phyloP scores from a whole-genome alignment of 768 basidiomycete genomes.

The Thelephora aurantiotincta region DNA sequence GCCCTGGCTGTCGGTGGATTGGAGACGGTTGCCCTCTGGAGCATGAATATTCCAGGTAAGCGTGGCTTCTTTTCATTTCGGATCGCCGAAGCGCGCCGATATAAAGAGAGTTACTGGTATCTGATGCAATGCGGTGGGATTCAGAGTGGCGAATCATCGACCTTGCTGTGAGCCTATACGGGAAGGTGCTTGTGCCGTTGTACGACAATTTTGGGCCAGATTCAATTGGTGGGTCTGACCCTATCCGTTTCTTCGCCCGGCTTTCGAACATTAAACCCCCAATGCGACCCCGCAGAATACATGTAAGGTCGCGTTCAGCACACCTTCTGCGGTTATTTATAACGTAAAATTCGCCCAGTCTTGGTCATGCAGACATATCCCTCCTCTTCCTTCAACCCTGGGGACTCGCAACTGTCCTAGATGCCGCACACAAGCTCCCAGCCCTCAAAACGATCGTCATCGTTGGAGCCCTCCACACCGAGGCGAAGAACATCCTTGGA shows the following conservation, averaged over 20 bases:
- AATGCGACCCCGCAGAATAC: too few relatives aligned
- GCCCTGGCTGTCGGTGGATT: slow-evolving; percentile 42
- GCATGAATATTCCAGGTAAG: slow-evolving; percentile 64
- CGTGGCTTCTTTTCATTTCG: not conserved
- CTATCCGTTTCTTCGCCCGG: not conserved
- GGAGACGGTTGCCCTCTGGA: slow-evolving; percentile 76
- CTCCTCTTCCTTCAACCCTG: too few relatives aligned
- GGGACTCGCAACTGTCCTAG: too few relatives aligned
- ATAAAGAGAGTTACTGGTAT: not conserved
- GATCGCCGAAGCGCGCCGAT: not conserved
- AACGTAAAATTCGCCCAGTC: too few relatives aligned
- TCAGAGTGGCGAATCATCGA: slow-evolving; percentile 93
- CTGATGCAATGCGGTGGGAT: not conserved
- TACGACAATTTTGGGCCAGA: slow-evolving; percentile 93
- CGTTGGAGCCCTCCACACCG: slow-evolving; percentile 44
- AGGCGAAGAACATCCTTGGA: slow-evolving; percentile 39
- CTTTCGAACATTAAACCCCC: too few relatives aligned
- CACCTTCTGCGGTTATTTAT: too few relatives aligned
- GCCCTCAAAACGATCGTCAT: slow-evolving; percentile 63
- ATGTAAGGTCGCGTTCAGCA: too few relatives aligned
- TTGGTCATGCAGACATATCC: too few relatives aligned
- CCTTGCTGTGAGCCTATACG: slow-evolving; percentile 67
- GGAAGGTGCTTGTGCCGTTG: slow-evolving; percentile 73
- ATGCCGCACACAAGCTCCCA: slow-evolving; percentile 34
- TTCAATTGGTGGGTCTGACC: slow-evolving; percentile 53